phyloP scores from a whole-genome alignment of 2,329 filamentous ascomycete species.

The Mycosphaerelloides madeirae region DNA sequence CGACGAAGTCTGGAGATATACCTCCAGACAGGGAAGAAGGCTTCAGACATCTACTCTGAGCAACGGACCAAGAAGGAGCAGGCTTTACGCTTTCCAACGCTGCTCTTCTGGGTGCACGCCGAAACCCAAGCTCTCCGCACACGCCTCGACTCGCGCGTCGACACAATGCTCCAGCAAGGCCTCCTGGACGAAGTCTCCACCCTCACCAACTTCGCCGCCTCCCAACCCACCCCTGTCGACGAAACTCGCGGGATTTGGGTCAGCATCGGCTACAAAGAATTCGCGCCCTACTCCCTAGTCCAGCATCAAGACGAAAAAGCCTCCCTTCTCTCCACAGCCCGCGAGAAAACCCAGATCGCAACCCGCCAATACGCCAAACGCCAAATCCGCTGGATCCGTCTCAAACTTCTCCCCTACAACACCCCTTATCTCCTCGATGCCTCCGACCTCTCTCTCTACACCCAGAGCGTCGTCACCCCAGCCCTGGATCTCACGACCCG shows the following conservation, averaged over 20 bases:
- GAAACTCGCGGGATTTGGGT: conserved; percentile 85
- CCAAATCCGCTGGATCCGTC: conserved; percentile 81
- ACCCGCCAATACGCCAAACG: conserved; percentile 84
- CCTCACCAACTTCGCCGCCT: conserved; percentile 47
- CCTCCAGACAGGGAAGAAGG: conserved; percentile 71
- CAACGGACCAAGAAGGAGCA: conserved; percentile 44
- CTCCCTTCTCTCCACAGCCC: conserved; percentile 50
- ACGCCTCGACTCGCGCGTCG: conserved; percentile 71
- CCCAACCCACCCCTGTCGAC: conserved; percentile 52
- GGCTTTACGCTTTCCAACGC: conserved; percentile 50
- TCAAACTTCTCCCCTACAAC: conserved; percentile 59
- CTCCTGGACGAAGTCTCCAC: conserved; percentile 58
- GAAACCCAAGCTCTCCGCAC: conserved; percentile 61
- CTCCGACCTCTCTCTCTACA: conserved; percentile 61
- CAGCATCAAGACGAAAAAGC: conserved; percentile 44
- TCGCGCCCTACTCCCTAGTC: conserved; percentile 62
- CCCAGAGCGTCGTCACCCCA: conserved; percentile 58
- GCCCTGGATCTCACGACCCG: conserved; percentile 57
- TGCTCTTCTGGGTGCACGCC: conserved; percentile 86
- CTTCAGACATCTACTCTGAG: conserved; percentile 81
- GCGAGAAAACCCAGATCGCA: conserved; percentile 74
- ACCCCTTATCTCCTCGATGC: conserved; percentile 77
- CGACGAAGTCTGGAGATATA: conserved; percentile 85
- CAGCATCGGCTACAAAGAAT: conserved; percentile 92
- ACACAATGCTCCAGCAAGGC: conserved; percentile 71